These are phyloP conservation scores for Ophiocordyceps australis DNA, from an alignment of 2,329 filamentous ascomycete species.

Conservation along the genomic window DNA sequence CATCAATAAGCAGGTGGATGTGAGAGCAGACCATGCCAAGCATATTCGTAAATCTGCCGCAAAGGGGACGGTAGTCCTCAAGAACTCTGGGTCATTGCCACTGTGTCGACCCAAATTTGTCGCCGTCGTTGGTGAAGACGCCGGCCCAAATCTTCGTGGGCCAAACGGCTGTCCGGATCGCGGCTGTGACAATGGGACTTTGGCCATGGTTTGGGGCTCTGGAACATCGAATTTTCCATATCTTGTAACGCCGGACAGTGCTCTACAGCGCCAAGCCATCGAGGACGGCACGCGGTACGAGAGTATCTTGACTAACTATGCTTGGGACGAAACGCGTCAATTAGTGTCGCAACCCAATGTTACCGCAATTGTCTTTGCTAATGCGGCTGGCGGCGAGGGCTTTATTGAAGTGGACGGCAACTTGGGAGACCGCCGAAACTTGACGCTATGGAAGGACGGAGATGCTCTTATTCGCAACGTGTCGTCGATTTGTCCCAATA, in stretches of 20 bases:
- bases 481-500: slow-evolving; percentile 64
- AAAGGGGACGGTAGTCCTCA: slow-evolving; percentile 73
- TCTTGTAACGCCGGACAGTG: slow-evolving; percentile 54
- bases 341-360: slow-evolving; percentile 45
- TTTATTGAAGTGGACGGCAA: slow-evolving; percentile 74
- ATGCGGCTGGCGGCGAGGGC: slow-evolving; percentile 72
- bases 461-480: slow-evolving; percentile 71
- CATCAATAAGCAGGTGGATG: slow-evolving; percentile 70
- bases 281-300: slow-evolving; percentile 42
- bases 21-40: slow-evolving; percentile 53
- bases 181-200: slow-evolving; percentile 36
- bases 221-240: slow-evolving; percentile 61
- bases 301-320: slow-evolving; percentile 48
- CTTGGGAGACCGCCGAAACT: slow-evolving; percentile 74
- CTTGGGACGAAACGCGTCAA: slow-evolving; percentile 39
- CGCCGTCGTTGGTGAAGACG: slow-evolving; percentile 68
- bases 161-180: slow-evolving; percentile 66
- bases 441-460: slow-evolving; percentile 74
- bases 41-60: slow-evolving; percentile 63
- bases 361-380: slow-evolving; percentile 74
- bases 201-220: slow-evolving; percentile 67
- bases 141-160: slow-evolving; percentile 54
- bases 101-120: slow-evolving; percentile 62
- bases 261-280: slow-evolving; percentile 44
- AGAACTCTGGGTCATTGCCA: slow-evolving; percentile 64